Conservation (phyloP, 306 rosid species). For the Pterocarpus santalinus region DNA sequence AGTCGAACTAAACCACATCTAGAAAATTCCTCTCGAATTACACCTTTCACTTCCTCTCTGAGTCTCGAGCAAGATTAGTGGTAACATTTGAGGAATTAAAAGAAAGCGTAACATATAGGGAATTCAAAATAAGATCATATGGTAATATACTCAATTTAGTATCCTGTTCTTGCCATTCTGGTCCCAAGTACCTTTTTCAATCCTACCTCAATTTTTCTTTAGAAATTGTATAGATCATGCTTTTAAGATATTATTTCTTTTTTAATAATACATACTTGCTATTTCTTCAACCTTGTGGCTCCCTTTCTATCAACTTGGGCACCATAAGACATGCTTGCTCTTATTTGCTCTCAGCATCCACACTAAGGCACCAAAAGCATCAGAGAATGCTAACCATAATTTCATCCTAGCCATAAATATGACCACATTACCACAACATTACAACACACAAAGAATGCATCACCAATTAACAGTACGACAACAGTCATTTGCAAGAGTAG, state of each 20-base stretch:
- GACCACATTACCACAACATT: slow-evolving; percentile 13
- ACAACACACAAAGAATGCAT: slow-evolving; percentile 18
- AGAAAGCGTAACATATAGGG: background rate
- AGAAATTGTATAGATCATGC: background rate
- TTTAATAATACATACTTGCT: background rate
- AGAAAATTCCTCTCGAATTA: slow-evolving; percentile 1
- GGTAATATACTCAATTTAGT: slow-evolving; percentile 13
- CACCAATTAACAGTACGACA: slow-evolving; percentile 30
- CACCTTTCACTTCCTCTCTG: background rate
- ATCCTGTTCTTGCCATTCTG: slow-evolving; percentile 17
- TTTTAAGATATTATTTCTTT: background rate
- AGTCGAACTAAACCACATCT: background rate
- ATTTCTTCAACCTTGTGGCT: slow-evolving; percentile 1
- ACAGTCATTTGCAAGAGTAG: slow-evolving; percentile 30
- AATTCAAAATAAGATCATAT: slow-evolving; percentile 18
- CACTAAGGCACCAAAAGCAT: slow-evolving; percentile 17
- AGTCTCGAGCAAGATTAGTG: slow-evolving; percentile 2
- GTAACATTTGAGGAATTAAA: slow-evolving; percentile 2
- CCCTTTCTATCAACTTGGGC: slow-evolving; percentile 31
- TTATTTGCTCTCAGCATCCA: background rate
- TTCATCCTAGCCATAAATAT: slow-evolving; percentile 33
- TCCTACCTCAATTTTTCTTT: slow-evolving; percentile 15
- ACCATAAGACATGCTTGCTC: background rate
- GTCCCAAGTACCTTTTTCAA: slow-evolving; percentile 6
- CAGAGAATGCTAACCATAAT: background rate